Conservation (phyloP, 1,139 yeast species). For the Debaryomyces psychrophilus region DNA sequence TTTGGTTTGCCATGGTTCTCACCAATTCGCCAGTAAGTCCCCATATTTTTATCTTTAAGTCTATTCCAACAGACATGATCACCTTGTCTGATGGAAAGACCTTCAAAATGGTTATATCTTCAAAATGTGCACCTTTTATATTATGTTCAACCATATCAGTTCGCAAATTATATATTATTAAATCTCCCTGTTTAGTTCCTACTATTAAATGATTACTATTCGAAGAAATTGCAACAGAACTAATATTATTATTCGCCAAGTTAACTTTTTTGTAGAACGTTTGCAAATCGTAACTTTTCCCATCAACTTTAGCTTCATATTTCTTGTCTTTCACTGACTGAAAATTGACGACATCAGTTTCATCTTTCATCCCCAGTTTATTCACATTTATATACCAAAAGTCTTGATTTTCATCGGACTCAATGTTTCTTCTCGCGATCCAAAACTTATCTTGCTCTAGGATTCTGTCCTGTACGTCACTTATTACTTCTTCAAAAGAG, state of each 20-base stretch:
- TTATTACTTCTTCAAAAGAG: conserved; percentile 42
- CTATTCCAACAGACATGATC: conserved; percentile 56
- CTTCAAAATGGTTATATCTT: conserved; percentile 35
- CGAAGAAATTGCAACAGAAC: conserved; percentile 9
- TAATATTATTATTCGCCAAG: background rate
- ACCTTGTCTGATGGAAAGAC: conserved; percentile 68
- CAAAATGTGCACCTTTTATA: conserved; percentile 45
- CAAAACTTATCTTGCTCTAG: conserved; percentile 36
- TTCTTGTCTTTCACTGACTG: background rate
- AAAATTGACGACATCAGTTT: conserved; percentile 13
- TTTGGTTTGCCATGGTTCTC: conserved; percentile 54
- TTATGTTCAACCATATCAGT: conserved; percentile 17
- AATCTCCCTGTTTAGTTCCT: conserved; percentile 50
- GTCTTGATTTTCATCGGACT: conserved; percentile 28
- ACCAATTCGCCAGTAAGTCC: conserved; percentile 48
- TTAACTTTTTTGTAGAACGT: conserved; percentile 3
- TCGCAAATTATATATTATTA: conserved; percentile 24
- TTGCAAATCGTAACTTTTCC: conserved; percentile 7
- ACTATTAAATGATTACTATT: conserved; percentile 26
- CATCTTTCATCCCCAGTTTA: conserved; percentile 11
- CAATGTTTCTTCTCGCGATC: conserved; percentile 37
- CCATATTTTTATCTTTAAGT: conserved; percentile 63
- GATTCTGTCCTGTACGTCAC: conserved; percentile 32
- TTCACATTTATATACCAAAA: conserved; percentile 20
- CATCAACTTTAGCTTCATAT: conserved; percentile 6